These are phyloP conservation scores for Wickerhamiella parazyma DNA, from an alignment of 805 yeast genomes.

Conservation along the genomic window DNA sequence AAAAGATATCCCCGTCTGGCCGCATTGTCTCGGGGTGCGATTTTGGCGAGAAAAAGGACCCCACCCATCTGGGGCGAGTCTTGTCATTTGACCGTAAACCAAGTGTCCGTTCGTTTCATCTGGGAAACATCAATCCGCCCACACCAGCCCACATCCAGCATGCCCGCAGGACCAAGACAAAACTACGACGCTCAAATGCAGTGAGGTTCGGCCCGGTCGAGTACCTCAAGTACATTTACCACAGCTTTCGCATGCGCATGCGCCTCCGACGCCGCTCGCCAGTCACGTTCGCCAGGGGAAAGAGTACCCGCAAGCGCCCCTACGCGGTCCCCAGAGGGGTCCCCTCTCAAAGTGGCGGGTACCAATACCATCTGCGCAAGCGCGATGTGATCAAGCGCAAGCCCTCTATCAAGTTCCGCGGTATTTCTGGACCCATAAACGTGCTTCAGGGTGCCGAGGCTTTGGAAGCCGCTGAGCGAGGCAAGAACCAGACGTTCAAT, in stretches of 20 bases:
- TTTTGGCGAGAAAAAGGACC: constrained; percentile 3
- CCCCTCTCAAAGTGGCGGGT: constrained; percentile 16
- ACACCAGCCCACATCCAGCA: background rate
- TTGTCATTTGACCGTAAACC: constrained; percentile 5
- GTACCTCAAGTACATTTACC: background rate
- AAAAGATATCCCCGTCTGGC: background rate
- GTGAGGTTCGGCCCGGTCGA: constrained; percentile 10
- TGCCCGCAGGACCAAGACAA: background rate
- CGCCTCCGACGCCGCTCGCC: constrained; percentile 2
- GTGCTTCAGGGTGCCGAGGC: constrained; percentile 3
- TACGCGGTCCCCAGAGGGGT: constrained; percentile 16
- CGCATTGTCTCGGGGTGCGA: constrained; percentile 3
- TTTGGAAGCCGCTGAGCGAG: constrained; percentile 1
- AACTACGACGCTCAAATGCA: constrained; percentile 13
- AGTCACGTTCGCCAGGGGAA: constrained; percentile 9
- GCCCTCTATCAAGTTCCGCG: background rate
- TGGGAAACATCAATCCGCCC: background rate
- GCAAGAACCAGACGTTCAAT: constrained; percentile 3
- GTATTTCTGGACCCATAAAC: background rate
- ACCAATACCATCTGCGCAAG: constrained; percentile 11
- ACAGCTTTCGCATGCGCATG: constrained; percentile 3
- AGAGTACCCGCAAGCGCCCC: constrained; percentile 15
- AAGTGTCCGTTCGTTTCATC: constrained; percentile 4
- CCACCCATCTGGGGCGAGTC: constrained; percentile 1
- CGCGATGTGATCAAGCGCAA: constrained; percentile 11